These are phyloP conservation scores for Lichtheimia hyalospora DNA, from an alignment of 371 early-diverging fungal genomes.

Conservation along the genomic window DNA sequence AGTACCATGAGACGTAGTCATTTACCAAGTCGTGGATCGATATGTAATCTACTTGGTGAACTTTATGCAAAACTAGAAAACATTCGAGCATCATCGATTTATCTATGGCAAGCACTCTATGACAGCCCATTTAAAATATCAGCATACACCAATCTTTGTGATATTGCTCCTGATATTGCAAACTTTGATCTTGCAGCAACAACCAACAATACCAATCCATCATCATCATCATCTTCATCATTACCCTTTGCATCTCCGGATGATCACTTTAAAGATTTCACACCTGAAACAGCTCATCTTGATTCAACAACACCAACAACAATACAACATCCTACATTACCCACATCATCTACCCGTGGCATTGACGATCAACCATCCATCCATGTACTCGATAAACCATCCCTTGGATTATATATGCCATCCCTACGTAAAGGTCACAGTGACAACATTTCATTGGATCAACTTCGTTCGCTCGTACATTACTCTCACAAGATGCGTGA, in stretches of 20 bases:
- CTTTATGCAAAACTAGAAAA: conserved; percentile 34
- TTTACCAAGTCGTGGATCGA: conserved; percentile 31
- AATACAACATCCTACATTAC: not conserved
- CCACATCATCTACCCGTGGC: conserved; percentile 6
- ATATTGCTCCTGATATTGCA: conserved; percentile 37
- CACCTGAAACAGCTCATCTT: not conserved
- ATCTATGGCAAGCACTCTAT: conserved; percentile 21
- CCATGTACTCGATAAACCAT: not conserved
- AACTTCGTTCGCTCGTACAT: conserved; percentile 28
- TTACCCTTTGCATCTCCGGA: conserved; percentile 9
- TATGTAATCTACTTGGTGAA: conserved; percentile 39
- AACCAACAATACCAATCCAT: no score
- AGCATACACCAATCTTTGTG: conserved; percentile 36
- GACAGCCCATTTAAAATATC: conserved; percentile 38
- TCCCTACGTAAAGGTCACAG: conserved; percentile 17
- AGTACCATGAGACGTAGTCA: conserved; percentile 28
- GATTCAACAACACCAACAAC: conserved; percentile 8
- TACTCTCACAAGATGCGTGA: conserved; percentile 7
- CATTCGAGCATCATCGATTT: conserved; percentile 24
- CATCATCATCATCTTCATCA: no score
- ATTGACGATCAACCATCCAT: not conserved
- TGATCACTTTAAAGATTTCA: conserved; percentile 28
- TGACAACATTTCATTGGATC: conserved; percentile 20
- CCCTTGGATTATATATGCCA: conserved; percentile 20
- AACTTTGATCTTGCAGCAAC: conserved; percentile 13